Base-by-base conservation (phyloP, 1,284 basidiomycete species). In the Malassezia globosa region DNA sequence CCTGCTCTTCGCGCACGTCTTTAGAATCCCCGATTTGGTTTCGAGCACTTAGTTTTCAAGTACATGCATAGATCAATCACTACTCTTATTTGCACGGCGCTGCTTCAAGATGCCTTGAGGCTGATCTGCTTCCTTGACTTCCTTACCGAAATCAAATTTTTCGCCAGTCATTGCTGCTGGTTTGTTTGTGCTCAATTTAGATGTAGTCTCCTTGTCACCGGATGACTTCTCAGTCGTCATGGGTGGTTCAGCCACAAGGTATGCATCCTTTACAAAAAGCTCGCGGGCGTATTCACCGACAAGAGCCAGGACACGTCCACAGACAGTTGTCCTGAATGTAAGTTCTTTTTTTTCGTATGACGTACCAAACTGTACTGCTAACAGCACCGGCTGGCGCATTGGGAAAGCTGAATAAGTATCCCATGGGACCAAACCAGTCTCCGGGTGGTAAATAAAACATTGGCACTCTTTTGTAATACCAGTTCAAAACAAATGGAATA, bases 391-490 rank as follows among this genome's bases (percentile, higher is more conserved):
- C 50, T 5, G 63, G 63, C 7, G 63, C 63, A 21, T 62, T 51
- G 5, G 63, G 63, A 5, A 61, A 51, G 10, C 57, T 57, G 34
- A 65, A 48, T 18, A 59, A 51, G 56, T 56, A 62, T 2, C 59
- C 64, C 3, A 64, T 42, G 6, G 65, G 65, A 1, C 63, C 65
- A 22, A 66, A 63, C 61, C 63, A 63, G 21, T 47, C 44, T 10
- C 58, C 55, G 7, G 67, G 67, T 0, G 68, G 66, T 0, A 71
- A 55, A 54, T 56, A 71, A 40, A 71, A 71, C 44, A 71, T 63
- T 11, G 68, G 61, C n/a, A 65, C 64, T 43, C 61, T 63, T 18
- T 54, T 35, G 29, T 60, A 65, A 50, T 64, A 71, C 19, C 62
- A 66, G n/a, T 62, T 67, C 1, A 71, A 48, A 6, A 45, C 42